phyloP scores from a whole-genome alignment of 306 rosid genomes.

The Luffa acutangula region DNA sequence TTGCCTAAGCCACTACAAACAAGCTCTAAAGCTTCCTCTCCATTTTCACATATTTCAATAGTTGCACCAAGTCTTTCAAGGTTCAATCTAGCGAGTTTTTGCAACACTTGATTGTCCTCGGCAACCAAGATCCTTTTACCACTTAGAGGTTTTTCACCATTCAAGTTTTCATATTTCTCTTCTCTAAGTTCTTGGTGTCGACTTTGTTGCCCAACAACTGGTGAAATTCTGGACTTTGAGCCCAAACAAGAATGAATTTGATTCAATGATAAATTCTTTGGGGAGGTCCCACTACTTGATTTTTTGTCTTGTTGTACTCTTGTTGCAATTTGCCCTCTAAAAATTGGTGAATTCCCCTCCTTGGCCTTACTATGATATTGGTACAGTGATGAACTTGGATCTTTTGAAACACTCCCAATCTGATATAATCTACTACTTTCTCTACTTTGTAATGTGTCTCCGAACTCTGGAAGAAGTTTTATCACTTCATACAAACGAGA shows the following conservation, averaged over 20 bases:
- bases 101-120: constrained; percentile 28
- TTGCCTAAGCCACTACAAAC: constrained; percentile 25
- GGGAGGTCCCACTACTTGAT: constrained; percentile 4
- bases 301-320: not conserved
- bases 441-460: constrained; percentile 21
- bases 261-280: constrained; percentile 7
- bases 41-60: constrained; percentile 41
- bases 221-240: constrained; percentile 5
- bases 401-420: not conserved
- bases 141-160: constrained; percentile 18
- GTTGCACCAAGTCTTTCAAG: constrained; percentile 40
- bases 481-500: constrained; percentile 32
- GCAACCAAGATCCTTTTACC: constrained; percentile 57
- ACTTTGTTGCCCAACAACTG: not conserved
- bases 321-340: not conserved
- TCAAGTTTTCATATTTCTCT: constrained; percentile 18
- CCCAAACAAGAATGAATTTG: constrained; percentile 2
- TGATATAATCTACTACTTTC: not conserved
- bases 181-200: constrained; percentile 15
- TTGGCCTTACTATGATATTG: not conserved
- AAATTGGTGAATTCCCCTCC: not conserved
- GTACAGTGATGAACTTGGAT: constrained; percentile 7
- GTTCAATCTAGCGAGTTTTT: constrained; percentile 18
- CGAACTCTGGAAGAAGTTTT: constrained; percentile 61
- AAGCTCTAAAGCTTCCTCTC: constrained; percentile 35